Evolutionary conservation across 2,329 filamentous ascomycete species (phyloP), one percentile per base, ranked within the genome.

Genomic region (Diaporthe citri): DNA sequence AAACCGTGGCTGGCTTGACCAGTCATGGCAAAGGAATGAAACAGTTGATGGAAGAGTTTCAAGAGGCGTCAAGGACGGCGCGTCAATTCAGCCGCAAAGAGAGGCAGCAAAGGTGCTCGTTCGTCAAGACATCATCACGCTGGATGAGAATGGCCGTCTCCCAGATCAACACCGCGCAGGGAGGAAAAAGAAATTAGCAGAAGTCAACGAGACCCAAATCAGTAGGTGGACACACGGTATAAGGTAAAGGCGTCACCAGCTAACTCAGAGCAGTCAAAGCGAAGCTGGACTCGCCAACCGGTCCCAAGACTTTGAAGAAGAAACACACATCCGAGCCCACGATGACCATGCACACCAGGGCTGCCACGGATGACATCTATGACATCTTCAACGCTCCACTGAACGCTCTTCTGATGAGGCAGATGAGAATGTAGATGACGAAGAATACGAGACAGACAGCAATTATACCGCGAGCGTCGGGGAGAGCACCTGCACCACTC

Each of bases 281-380:
- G 74, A 98, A 98, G 79, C 87, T 98, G 72, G 95, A 97, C 80
- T 98, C 96, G 2, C 96, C 96, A 0, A 94, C 94, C 0, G 91
- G 92, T n/a, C 92, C 92, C 5, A 98, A 97, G 83, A 89, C 96
- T 73, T 93, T 93, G 77, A 94, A 94, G 83, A 97, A 94, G 82
- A 92, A 92, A 72, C 79, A 83, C 78, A 78, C 84, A 2, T 86
- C 89, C 70, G 96, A 98, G 83, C 94, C 96, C n/a, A 99, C 97
- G 2, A 98, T 99, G 96, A 99, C 97, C 0, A 91, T 99, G 78
- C 95, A 98, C 81, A 99, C 97, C 17, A 94, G 91, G 79, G 96
- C 97, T 78, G 97, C 97, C 6, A 98, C 96, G 77, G 96, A 98
- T 79, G 97, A 99, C 79, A 98, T 99, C 71, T 98, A 98, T 80